phyloP scores from a whole-genome alignment of 352 stramenopile species.

The Pythium insidiosum region DNA sequence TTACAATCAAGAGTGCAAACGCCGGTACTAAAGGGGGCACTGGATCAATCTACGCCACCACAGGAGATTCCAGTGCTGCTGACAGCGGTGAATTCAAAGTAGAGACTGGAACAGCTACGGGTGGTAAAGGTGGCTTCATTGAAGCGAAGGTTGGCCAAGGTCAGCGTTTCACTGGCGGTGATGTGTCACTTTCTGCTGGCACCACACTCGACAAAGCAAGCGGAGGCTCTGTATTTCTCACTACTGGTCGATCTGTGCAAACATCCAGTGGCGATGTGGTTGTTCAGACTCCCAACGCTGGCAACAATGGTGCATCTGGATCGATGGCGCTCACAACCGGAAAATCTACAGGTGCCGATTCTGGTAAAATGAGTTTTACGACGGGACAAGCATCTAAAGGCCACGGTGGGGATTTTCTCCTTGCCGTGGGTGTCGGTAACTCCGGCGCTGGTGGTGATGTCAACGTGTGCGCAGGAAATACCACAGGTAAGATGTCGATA shows the following conservation, averaged over 20 bases:
- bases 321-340: conserved; percentile 30
- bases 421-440: conserved; percentile 24
- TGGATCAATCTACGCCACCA: conserved; percentile 34
- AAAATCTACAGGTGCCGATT: conserved; percentile 22
- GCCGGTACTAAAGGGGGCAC: conserved; percentile 49
- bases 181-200: conserved; percentile 57
- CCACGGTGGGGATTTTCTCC: conserved; percentile 29
- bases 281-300: conserved; percentile 49
- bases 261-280: conserved; percentile 51
- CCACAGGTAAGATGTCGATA: conserved; percentile 38
- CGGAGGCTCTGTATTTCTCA: conserved; percentile 41
- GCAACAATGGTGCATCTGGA: conserved; percentile 39
- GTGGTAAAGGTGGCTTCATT: conserved; percentile 55
- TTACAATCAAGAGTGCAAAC: conserved; percentile 43
- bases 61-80: conserved; percentile 48
- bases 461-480: conserved; percentile 65
- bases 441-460: conserved; percentile 31
- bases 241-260: conserved; percentile 42
- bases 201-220: conserved; percentile 46
- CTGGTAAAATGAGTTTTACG: conserved; percentile 20
- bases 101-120: conserved; percentile 38
- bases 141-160: conserved; percentile 43
- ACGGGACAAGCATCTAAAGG: conserved; percentile 30
- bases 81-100: conserved; percentile 59
- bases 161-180: conserved; percentile 39